Percentiles rank a stretch among this genome's conserved stretches.
Conservation (phyloP, 2,329 filamentous ascomycete genomes). For the Didymella glomerata region DNA sequence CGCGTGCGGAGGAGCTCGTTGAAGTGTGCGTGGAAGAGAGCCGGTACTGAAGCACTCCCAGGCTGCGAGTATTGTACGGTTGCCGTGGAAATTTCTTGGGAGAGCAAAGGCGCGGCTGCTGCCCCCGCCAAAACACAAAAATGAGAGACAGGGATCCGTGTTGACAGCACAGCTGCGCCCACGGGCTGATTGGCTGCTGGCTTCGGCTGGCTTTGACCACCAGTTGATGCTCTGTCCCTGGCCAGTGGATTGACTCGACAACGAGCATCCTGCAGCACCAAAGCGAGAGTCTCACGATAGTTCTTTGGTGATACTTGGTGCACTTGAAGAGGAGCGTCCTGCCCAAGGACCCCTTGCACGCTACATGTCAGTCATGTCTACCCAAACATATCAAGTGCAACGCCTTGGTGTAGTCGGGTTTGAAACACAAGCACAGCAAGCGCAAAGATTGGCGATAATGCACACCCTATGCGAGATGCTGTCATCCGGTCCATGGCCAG, state of each 20-base stretch:
- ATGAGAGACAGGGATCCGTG: conserved; percentile 18
- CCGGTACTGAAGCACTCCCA: conserved; percentile 3
- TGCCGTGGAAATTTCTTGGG: conserved; percentile 21
- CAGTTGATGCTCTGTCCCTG: conserved; percentile 10
- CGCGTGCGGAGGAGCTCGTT: conserved; percentile 2
- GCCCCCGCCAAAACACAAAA: conserved; percentile 24
- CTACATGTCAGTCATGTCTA: neutral
- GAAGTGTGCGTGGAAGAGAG: conserved; percentile 2
- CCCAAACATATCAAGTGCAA: neutral
- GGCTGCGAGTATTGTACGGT: conserved; percentile 15
- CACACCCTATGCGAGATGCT: neutral
- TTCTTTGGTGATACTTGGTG: neutral
- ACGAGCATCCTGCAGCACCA: conserved; percentile 4
- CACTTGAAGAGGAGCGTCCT: neutral
- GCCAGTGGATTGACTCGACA: conserved; percentile 5
- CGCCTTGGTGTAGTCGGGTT: neutral
- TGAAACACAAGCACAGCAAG: conserved; percentile 8
- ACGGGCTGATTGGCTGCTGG: conserved; percentile 15
- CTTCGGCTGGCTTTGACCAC: conserved; percentile 17
- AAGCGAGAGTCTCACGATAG: neutral
- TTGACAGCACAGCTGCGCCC: conserved; percentile 12
- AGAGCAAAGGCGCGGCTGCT: conserved; percentile 9
- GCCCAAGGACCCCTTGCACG: neutral
- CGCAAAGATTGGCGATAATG: neutral
- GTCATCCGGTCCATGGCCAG: neutral